Base-by-base conservation (phyloP, 257 asterid genomes). In the Solanum pimpinellifolium region DNA sequence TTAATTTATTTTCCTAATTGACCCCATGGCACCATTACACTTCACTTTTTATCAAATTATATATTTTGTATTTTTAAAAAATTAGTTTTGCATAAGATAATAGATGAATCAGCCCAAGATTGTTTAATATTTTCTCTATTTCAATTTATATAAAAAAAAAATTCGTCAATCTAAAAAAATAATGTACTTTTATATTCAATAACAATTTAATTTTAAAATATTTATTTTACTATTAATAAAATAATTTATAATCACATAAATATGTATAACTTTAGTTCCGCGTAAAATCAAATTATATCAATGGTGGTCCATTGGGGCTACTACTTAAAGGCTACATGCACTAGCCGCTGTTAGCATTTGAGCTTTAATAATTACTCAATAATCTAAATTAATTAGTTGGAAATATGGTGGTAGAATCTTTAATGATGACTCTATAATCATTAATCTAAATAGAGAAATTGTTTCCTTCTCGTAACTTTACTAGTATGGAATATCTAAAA, bases 61-160 rank as follows among this genome's bases (percentile, higher is more conserved):
- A 44, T 44, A 46, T 25, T 78, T 33, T 25, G 52, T 46, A 42
- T 25, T 78, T 25, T 46, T 15, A 0, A 3, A 78, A 52, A 78
- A 27, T 15, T 23, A 78, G 27, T 46, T 46, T 44, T 25, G 42
- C 1, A 78, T 4, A 25, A 56, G 65, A 46, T 46, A 46, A 0
- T 46, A 25, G 66, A 78, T 78, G 84, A 11, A 16, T 15, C 20
- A 46, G 66, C 11, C 6, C 27, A 78, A 46, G 10, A 27, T 5
- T 78, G 16, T 27, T 18, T 0, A 25, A 14, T 25, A 5, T 2
- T 2, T 6, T 0, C 0, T 62, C 2, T 23, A 1, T 2, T 5
- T 21, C 4, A 21, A 56, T 59, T 59, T 59, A 8, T 59, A 20
- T 56, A 25, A 3, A 31, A 31, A 31, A 29, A 33, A 3, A 33